phyloP scores from a whole-genome alignment of 2,329 filamentous ascomycete species.

The Colletotrichum cordylinicola region DNA sequence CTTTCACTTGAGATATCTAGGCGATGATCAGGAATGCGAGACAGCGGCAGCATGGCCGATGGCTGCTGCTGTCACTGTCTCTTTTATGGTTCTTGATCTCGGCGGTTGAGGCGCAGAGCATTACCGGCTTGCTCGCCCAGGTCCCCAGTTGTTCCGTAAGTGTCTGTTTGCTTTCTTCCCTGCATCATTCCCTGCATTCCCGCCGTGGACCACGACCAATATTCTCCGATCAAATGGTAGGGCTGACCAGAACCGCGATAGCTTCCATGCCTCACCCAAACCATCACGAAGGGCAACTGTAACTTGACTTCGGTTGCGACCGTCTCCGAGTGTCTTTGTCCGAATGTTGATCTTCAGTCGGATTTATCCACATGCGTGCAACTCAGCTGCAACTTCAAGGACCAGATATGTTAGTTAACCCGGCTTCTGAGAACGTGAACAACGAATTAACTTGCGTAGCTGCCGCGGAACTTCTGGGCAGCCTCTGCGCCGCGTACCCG shows the following conservation, averaged over 20 bases:
- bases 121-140: background rate
- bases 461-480: background rate
- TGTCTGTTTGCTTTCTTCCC: background rate
- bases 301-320: slow-evolving; percentile 9
- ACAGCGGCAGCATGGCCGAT: background rate
- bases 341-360: slow-evolving; percentile 16
- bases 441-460: background rate
- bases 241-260: slow-evolving; percentile 7
- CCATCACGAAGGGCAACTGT: slow-evolving; percentile 15
- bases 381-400: slow-evolving; percentile 19
- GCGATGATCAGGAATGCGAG: slow-evolving; percentile 5
- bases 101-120: slow-evolving; percentile 3
- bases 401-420: slow-evolving; percentile 18
- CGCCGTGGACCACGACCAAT: background rate
- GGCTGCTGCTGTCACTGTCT: background rate
- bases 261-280: slow-evolving; percentile 13
- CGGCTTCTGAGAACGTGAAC: background rate
- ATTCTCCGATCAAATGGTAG: background rate
- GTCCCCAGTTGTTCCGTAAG: slow-evolving; percentile 13
- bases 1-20: background rate
- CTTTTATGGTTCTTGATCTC: background rate
- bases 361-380: slow-evolving; percentile 24
- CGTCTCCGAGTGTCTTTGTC: slow-evolving; percentile 23
- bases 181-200: background rate
- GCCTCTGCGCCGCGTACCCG: slow-evolving; percentile 24